These are phyloP conservation scores for Chrysoporthe cubensis DNA, from an alignment of 2,329 filamentous ascomycete genomes.

Conservation along the genomic window DNA sequence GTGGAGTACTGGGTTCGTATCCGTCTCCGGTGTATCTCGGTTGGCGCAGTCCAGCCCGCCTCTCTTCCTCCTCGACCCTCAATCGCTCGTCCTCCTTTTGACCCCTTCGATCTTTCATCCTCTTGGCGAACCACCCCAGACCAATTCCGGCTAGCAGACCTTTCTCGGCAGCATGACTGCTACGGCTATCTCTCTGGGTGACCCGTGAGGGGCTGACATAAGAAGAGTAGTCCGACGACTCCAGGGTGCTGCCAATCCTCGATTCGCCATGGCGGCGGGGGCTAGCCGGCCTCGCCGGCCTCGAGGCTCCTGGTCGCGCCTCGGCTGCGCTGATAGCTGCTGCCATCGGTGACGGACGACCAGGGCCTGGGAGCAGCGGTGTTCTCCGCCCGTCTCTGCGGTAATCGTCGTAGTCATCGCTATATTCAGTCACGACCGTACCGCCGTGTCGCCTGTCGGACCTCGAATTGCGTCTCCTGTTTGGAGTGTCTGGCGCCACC, in stretches of 20 bases:
- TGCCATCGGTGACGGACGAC: slow-evolving; percentile 48
- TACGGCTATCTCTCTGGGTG: slow-evolving; percentile 45
- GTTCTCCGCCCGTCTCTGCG: slow-evolving; percentile 40
- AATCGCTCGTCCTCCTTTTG: slow-evolving; percentile 54
- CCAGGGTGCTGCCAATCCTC: slow-evolving; percentile 50
- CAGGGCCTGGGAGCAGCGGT: slow-evolving; percentile 53
- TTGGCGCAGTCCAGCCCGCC: slow-evolving; percentile 63
- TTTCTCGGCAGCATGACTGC: slow-evolving; percentile 56
- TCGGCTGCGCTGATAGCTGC: slow-evolving; percentile 52
- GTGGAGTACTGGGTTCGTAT: slow-evolving; percentile 49
- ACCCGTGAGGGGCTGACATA: slow-evolving; percentile 67
- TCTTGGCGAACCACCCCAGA: slow-evolving; percentile 69
- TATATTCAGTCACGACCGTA: slow-evolving; percentile 48
- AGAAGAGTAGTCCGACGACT: slow-evolving; percentile 64
- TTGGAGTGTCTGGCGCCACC: slow-evolving; percentile 64
- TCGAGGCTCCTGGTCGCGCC: slow-evolving; percentile 38
- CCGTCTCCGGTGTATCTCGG: slow-evolving; percentile 73
- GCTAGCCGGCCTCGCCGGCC: slow-evolving; percentile 46
- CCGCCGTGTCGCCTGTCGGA: slow-evolving; percentile 36
- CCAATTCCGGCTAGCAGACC: slow-evolving; percentile 65
- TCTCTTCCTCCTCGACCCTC: slow-evolving; percentile 53
- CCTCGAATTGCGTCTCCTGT: slow-evolving; percentile 47
- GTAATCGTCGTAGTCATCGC: slow-evolving; percentile 51
- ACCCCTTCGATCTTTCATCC: slow-evolving; percentile 62
- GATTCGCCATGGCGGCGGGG: slow-evolving; percentile 51